Percentiles rank a stretch among this genome's conserved stretches.
Evolutionary conservation across 208 protist species (phyloP).

Genomic region (Leishmania braziliensis): DNA sequence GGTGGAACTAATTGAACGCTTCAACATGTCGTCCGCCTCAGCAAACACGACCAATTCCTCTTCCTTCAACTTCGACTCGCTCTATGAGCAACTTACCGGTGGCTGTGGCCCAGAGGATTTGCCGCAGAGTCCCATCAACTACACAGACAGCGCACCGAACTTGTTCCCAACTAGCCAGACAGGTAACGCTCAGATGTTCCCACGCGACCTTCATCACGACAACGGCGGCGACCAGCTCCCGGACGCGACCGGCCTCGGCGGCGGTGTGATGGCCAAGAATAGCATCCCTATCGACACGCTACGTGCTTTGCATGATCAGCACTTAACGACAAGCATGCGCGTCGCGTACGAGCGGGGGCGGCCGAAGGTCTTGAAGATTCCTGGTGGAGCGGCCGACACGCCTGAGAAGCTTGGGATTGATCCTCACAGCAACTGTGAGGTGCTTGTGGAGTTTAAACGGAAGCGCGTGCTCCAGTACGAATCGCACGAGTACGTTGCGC

Average conservation of each 20-base stretch:
- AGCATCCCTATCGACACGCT: slow-evolving; percentile 95
- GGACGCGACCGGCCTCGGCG: slow-evolving; percentile 25
- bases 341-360: slow-evolving; percentile 68
- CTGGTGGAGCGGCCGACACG: slow-evolving; percentile 46
- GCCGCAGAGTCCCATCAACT: slow-evolving; percentile 24
- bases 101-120: slow-evolving; percentile 30
- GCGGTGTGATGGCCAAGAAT: slow-evolving; percentile 29
- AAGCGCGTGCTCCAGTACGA: slow-evolving; percentile 88
- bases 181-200: slow-evolving; percentile 1
- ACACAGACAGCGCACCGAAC: slow-evolving; percentile 12
- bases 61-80: slow-evolving; percentile 47
- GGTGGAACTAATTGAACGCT: slow-evolving; percentile 54
- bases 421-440: slow-evolving; percentile 60
- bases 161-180: background rate
- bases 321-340: slow-evolving; percentile 62
- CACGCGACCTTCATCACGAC: slow-evolving; percentile 5
- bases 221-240: slow-evolving; percentile 1
- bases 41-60: slow-evolving; percentile 8
- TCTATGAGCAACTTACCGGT: slow-evolving; percentile 55
- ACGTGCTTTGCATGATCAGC: slow-evolving; percentile 92
- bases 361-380: slow-evolving; percentile 46
- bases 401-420: slow-evolving; percentile 60
- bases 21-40: slow-evolving; percentile 28
- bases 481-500: slow-evolving; percentile 65
- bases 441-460: slow-evolving; percentile 92